Percentiles rank a stretch among this genome's conserved stretches.
Evolutionary conservation across 805 yeast species (phyloP).

Genomic region (Wickerhamomyces subpelliculosus): DNA sequence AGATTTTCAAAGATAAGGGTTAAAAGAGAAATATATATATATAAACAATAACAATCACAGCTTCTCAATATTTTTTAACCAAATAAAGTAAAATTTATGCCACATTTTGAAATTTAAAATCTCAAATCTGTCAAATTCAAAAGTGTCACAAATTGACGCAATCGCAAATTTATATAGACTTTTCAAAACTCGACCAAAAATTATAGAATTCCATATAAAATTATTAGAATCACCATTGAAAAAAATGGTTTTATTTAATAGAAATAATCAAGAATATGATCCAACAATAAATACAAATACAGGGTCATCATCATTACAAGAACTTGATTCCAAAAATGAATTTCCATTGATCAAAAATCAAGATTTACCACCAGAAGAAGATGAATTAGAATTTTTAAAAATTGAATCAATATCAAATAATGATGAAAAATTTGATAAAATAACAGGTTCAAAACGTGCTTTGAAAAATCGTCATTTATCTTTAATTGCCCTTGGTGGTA

Average conservation of each 20-base stretch:
- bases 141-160: background rate
- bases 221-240: background rate
- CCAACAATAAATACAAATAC: too few relatives aligned
- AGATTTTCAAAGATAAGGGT: too few relatives aligned
- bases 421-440: conserved; percentile 10
- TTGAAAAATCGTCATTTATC: conserved; percentile 47
- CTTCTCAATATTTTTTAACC: too few relatives aligned
- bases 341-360: too few relatives aligned
- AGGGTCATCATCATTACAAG: background rate
- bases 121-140: background rate
- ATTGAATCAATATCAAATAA: too few relatives aligned
- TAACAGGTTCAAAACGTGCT: conserved; percentile 34
- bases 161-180: conserved; percentile 10
- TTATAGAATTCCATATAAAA: too few relatives aligned
- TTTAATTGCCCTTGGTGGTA: conserved; percentile 47
- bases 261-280: background rate
- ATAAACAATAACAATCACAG: too few relatives aligned
- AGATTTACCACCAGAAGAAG: too few relatives aligned
- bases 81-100: too few relatives aligned
- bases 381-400: too few relatives aligned
- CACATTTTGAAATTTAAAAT: background rate
- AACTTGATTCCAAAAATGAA: too few relatives aligned
- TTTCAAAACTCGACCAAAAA: conserved; percentile 1
- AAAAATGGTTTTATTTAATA: background rate
- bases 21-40: too few relatives aligned